A percentile compares a stretch with the other conserved stretches of the same genome.
phyloP scores from a whole-genome alignment of 2,329 filamentous ascomycete species.

The Coleophoma eucalyptorum region DNA sequence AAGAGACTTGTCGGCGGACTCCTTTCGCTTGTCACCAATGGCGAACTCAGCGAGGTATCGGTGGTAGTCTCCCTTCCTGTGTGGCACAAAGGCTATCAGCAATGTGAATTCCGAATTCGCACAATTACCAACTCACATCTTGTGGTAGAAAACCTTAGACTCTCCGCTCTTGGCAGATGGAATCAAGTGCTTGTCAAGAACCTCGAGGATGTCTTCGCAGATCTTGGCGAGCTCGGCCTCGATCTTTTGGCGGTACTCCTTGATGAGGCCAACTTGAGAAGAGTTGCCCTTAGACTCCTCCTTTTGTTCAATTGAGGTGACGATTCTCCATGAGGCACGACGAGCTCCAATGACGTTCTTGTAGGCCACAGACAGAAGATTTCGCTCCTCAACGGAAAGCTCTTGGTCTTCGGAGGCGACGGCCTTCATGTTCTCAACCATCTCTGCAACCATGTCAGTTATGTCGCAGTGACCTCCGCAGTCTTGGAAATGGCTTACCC shows the following conservation, averaged over 20 bases:
- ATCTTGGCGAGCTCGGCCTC: slow-evolving; percentile 96
- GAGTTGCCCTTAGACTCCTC: slow-evolving; percentile 98
- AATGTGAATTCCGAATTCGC: slow-evolving; percentile 6
- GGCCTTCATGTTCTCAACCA: slow-evolving; percentile 99
- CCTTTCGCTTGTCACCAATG: slow-evolving; percentile 87
- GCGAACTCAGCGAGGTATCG: slow-evolving; percentile 93
- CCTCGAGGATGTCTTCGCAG: slow-evolving; percentile 95
- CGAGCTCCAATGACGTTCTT: slow-evolving; percentile 99
- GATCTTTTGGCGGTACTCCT: slow-evolving; percentile 98
- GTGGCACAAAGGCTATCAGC: slow-evolving; percentile 13
- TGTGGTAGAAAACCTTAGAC: slow-evolving; percentile 99
- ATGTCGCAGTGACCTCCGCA: no score
- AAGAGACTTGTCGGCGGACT: slow-evolving; percentile 79
- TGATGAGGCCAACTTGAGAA: slow-evolving; percentile 91
- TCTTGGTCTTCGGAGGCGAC: slow-evolving; percentile 83
- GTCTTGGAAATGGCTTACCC: slow-evolving; percentile 56
- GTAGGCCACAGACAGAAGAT: slow-evolving; percentile 97
- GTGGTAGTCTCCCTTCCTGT: slow-evolving; percentile 96
- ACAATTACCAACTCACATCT: slow-evolving; percentile 70
- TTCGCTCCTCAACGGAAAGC: slow-evolving; percentile 94
- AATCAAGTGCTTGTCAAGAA: slow-evolving; percentile 89
- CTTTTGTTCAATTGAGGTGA: slow-evolving; percentile 99
- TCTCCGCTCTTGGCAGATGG: slow-evolving; percentile 95
- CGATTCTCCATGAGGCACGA: slow-evolving; percentile 98
- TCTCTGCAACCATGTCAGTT: slow-evolving; percentile 55